Evolutionary conservation across 257 asterid species (phyloP).

Genomic region (Nicotiana tomentosiformis): DNA sequence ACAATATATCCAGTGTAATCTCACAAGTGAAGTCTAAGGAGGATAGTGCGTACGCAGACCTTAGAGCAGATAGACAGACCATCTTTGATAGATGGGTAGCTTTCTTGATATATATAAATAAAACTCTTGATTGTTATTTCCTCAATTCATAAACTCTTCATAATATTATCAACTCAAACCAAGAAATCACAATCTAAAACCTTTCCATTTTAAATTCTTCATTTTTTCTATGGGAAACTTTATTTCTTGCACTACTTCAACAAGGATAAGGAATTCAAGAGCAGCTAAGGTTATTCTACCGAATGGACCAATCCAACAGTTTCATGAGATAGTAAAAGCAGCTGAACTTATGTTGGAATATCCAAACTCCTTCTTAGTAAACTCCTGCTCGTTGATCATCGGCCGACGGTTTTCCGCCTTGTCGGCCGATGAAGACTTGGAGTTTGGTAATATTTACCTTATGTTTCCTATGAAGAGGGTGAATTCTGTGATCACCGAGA

Average conservation of each 20-base stretch:
- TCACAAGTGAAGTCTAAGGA: no score
- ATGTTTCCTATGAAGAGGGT: conserved; percentile 57
- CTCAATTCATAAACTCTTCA: neutral
- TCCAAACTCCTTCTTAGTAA: conserved; percentile 44
- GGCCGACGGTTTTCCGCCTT: conserved; percentile 54
- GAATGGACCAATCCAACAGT: conserved; percentile 52
- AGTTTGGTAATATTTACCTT: conserved; percentile 44
- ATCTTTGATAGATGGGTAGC: no score
- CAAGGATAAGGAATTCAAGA: conserved; percentile 24
- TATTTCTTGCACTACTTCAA: conserved; percentile 39
- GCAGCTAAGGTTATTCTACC: conserved; percentile 57
- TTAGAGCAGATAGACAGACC: no score
- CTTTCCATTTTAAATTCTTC: neutral
- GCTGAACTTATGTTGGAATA: conserved; percentile 75
- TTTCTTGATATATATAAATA: no score
- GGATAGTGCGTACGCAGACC: no score
- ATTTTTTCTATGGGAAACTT: conserved; percentile 49
- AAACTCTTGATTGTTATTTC: no score
- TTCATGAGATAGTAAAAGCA: conserved; percentile 50
- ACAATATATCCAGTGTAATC: no score
- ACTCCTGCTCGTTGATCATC: conserved; percentile 35
- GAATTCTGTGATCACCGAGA: conserved; percentile 44
- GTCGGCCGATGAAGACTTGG: conserved; percentile 65
- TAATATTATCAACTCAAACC: neutral
- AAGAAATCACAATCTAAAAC: neutral